phyloP scores from a whole-genome alignment of 768 basidiomycete genomes.

The Tricholomella constricta region DNA sequence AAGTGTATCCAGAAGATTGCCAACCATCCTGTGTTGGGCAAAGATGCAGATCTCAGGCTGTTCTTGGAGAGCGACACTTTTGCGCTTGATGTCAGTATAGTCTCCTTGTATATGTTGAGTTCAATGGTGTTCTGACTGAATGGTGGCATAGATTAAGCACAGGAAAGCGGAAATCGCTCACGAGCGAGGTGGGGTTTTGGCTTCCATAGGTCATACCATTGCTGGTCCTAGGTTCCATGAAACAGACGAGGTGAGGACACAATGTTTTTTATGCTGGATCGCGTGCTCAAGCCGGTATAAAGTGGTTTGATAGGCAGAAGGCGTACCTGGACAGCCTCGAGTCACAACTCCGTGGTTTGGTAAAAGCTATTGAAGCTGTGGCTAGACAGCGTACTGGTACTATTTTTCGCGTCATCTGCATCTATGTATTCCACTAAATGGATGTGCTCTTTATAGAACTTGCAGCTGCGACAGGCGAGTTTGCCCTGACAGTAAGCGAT shows the following conservation, averaged over 20 bases:
- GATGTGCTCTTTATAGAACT: slow-evolving; percentile 51
- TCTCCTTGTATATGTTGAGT: neutral
- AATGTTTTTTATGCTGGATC: neutral
- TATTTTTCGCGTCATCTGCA: slow-evolving; percentile 8
- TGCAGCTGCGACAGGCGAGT: slow-evolving; percentile 71
- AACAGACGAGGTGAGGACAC: slow-evolving; percentile 70
- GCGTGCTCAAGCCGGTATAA: slow-evolving; percentile 1
- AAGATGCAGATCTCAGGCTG: slow-evolving; percentile 84
- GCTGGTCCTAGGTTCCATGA: slow-evolving; percentile 84
- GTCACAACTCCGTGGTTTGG: slow-evolving; percentile 81
- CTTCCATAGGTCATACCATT: slow-evolving; percentile 77
- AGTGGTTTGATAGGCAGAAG: slow-evolving; percentile 95
- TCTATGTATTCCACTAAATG: neutral
- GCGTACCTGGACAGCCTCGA: slow-evolving; percentile 87
- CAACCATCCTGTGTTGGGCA: slow-evolving; percentile 86
- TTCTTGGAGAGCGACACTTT: slow-evolving; percentile 96
- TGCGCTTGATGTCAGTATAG: slow-evolving; percentile 73
- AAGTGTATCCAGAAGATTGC: slow-evolving; percentile 92
- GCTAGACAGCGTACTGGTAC: slow-evolving; percentile 78
- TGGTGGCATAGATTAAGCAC: slow-evolving; percentile 73
- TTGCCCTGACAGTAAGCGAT: slow-evolving; percentile 69
- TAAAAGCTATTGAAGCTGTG: slow-evolving; percentile 85
- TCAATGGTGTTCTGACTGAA: neutral
- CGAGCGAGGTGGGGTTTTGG: slow-evolving; percentile 82
- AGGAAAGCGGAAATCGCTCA: slow-evolving; percentile 75